Percentiles rank a stretch among this genome's conserved stretches.
These are phyloP conservation scores for Trapa bicornis DNA, from an alignment of 345 rosid species.

Conservation along the genomic window DNA sequence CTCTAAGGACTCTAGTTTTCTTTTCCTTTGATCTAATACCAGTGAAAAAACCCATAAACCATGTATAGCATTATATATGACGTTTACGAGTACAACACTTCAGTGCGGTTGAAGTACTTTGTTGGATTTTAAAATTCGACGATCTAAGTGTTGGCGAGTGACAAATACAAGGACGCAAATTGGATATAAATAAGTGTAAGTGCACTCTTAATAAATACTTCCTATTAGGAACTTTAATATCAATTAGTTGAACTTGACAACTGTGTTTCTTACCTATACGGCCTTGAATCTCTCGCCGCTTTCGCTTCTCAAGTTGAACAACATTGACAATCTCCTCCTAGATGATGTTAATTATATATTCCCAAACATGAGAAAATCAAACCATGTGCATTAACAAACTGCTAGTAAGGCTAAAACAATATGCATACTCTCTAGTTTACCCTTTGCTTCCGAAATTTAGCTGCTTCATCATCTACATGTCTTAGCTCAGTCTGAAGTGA, in stretches of 20 bases:
- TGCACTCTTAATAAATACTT: background rate
- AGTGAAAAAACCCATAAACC: background rate
- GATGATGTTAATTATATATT: conserved; percentile 1
- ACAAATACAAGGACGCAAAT: no score
- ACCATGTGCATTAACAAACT: background rate
- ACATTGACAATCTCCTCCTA: conserved; percentile 53
- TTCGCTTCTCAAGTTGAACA: conserved; percentile 30
- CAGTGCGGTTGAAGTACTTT: no score
- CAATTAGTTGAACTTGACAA: background rate
- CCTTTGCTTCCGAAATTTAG: conserved; percentile 56
- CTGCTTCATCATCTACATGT: conserved; percentile 54
- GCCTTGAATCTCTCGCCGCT: conserved; percentile 40
- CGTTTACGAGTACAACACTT: no score
- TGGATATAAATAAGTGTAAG: no score
- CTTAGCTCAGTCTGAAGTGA: conserved; percentile 43
- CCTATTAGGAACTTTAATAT: background rate
- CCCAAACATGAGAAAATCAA: background rate
- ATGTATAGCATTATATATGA: background rate
- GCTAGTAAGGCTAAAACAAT: background rate
- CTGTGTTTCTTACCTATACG: conserved; percentile 29
- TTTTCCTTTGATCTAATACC: conserved; percentile 46
- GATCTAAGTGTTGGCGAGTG: no score
- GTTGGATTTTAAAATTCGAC: no score
- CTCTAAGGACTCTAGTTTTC: conserved; percentile 44
- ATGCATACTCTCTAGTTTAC: conserved; percentile 21